Base-by-base conservation (phyloP, 805 yeast genomes). In the Candida bentonensis region DNA sequence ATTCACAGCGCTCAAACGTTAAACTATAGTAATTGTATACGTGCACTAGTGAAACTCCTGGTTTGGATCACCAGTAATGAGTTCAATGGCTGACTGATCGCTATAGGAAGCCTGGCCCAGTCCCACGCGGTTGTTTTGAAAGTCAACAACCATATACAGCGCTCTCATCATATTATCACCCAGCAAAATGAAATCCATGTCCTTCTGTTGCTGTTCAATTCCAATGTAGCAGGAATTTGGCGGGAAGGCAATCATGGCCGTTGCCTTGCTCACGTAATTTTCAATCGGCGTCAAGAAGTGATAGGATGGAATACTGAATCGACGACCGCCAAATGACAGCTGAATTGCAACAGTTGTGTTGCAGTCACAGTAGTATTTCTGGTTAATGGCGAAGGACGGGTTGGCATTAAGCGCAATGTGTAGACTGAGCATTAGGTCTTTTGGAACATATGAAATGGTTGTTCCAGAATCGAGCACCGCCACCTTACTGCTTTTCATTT, bases 81-180 rank as follows among this genome's bases (percentile, higher is more conserved):
- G 53, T 52, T 56, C 55, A 40, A 56, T 47, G 22, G 48, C 41
- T 4, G 56, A 48, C 23, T 51, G 43, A 3, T 47, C 43, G 44
- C 51, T 41, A 21, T 51, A 47, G 40, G 47, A 51, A 21, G 67
- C 66, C 51, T 68, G 72, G 13, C 76, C 83, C 42, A 80, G 48
- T 2, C 80, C 75, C 28, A 80, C 66, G 48, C 73, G 66, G 40
- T 60, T 61, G 50, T 68, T 70, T 22, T 76, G 79, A 47, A 78
- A 61, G 56, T 81, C 82, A 58, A 72, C 77, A 13, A 78, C 84
- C 22, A 74, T 63, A 57, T 80, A 81, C 41, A 77, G 75, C 42
- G 71, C 68, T 46, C 80, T 67, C 49, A 81, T 61, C 49, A 80
- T 63, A 47, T 70, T 71, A 56, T 78, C 84, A n/a, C 87, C 87